These are phyloP conservation scores for Cryptosporidium tyzzeri DNA, from an alignment of 169 alveolate genomes.

Conservation along the genomic window DNA sequence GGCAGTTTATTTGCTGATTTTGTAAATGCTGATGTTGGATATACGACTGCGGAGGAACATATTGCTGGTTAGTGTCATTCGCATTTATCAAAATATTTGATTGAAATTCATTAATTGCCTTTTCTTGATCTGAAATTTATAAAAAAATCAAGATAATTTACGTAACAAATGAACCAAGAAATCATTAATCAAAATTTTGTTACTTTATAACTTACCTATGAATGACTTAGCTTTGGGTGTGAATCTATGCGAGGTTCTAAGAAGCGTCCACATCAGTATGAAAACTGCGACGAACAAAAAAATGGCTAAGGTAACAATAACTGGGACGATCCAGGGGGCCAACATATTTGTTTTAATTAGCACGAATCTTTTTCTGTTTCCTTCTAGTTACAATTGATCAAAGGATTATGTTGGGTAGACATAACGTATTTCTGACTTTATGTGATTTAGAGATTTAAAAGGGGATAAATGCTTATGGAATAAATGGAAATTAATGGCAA, in stretches of 20 bases:
- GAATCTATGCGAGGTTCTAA: slow-evolving; percentile 65
- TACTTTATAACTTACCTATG: slow-evolving; percentile 34
- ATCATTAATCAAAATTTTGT: neutral
- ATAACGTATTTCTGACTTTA: slow-evolving; percentile 58
- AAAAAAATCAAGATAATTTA: neutral
- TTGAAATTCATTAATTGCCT: slow-evolving; percentile 31
- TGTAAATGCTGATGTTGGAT: slow-evolving; percentile 30
- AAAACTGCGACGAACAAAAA: slow-evolving; percentile 22
- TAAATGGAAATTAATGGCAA: neutral
- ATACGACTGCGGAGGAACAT: slow-evolving; percentile 38
- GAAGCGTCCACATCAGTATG: slow-evolving; percentile 54
- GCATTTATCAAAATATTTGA: slow-evolving; percentile 33
- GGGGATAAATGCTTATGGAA: neutral
- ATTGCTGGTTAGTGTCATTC: slow-evolving; percentile 2
- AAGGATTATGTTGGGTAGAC: slow-evolving; percentile 26
- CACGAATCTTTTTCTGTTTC: neutral
- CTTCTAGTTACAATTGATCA: neutral
- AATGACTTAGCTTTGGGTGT: slow-evolving; percentile 51
- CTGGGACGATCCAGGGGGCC: slow-evolving; percentile 71
- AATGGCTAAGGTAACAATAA: slow-evolving; percentile 35
- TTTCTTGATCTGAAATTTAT: slow-evolving; percentile 24
- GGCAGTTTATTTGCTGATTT: neutral
- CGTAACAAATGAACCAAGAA: neutral
- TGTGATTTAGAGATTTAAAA: slow-evolving; percentile 34
- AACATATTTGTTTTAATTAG: slow-evolving; percentile 20